Percentiles rank a stretch among this genome's conserved stretches.
These are phyloP conservation scores for Aspergillus chevalieri DNA, from an alignment of 2,329 filamentous ascomycete species.

Conservation along the genomic window DNA sequence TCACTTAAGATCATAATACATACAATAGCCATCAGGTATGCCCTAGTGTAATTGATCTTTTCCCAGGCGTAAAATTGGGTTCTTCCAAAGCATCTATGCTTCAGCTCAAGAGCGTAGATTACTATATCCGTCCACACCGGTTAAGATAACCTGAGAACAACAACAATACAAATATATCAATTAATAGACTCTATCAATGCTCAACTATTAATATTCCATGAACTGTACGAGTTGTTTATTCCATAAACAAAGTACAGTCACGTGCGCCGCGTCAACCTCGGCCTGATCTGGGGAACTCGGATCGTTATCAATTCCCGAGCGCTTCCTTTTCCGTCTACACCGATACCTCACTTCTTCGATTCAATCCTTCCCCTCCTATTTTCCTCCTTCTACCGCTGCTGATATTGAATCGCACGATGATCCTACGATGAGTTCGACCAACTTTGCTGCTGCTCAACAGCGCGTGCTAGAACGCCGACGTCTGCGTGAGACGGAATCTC, in stretches of 20 bases:
- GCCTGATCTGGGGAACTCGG: background rate
- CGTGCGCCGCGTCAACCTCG: background rate
- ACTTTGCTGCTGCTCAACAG: constrained; percentile 84
- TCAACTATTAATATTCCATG: too few relatives aligned
- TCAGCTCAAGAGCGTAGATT: too few relatives aligned
- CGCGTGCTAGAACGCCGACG: constrained; percentile 75
- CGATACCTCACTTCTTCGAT: background rate
- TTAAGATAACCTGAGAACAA: too few relatives aligned
- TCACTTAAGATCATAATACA: too few relatives aligned
- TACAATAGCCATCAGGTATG: too few relatives aligned
- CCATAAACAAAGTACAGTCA: background rate
- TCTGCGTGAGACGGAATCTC: constrained; percentile 63
- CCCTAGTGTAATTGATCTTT: too few relatives aligned
- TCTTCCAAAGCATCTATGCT: too few relatives aligned
- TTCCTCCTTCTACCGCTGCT: background rate
- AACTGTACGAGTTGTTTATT: background rate
- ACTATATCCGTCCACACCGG: too few relatives aligned
- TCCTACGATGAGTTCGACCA: constrained; percentile 51
- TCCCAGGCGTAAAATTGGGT: too few relatives aligned
- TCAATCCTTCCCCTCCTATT: constrained; percentile 8
- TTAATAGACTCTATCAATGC: too few relatives aligned
- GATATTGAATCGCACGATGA: constrained; percentile 23
- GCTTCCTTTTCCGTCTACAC: background rate
- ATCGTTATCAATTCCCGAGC: background rate
- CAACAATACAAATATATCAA: too few relatives aligned